These are phyloP conservation scores for Penicillium sp. DNA, from an alignment of 2,329 filamentous ascomycete species.

Conservation along the genomic window DNA sequence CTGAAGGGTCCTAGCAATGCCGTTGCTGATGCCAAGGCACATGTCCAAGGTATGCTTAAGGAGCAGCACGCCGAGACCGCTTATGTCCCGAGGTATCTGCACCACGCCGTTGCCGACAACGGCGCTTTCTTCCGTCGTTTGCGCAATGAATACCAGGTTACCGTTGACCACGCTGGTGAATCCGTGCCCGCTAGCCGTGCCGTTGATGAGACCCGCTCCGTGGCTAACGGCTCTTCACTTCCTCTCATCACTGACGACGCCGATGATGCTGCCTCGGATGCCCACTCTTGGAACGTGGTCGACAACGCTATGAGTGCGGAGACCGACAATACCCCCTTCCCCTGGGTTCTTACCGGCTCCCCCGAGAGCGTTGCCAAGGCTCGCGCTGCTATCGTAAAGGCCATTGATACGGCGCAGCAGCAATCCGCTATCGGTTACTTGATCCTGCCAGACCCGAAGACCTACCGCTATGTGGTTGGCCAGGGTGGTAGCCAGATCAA, in stretches of 20 bases:
- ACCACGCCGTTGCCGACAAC: conserved; percentile 80
- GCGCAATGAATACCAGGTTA: conserved; percentile 82
- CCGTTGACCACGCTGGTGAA: conserved; percentile 86
- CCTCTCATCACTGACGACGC: conserved; percentile 94
- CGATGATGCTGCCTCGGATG: conserved; percentile 64
- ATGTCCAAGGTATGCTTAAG: conserved; percentile 77
- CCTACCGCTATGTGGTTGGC: conserved; percentile 89
- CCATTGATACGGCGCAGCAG: conserved; percentile 64
- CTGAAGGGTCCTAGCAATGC: conserved; percentile 77
- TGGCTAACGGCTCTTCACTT: conserved; percentile 64
- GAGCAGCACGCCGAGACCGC: conserved; percentile 86
- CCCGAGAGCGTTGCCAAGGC: conserved; percentile 82
- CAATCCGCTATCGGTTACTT: conserved; percentile 76
- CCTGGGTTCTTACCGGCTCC: conserved; percentile 85
- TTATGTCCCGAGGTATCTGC: conserved; percentile 78
- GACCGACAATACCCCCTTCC: conserved; percentile 52
- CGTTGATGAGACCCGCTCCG: conserved; percentile 53
- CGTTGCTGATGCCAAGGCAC: conserved; percentile 83
- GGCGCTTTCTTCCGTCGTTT: conserved; percentile 93
- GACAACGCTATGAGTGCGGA: conserved; percentile 48
- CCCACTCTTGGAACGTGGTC: conserved; percentile 83
- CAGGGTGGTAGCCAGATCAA: conserved; percentile 90
- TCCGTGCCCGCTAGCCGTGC: conserved; percentile 71
- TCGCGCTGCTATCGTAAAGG: conserved; percentile 71
- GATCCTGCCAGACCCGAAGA: conserved; percentile 83